Base-by-base conservation (phyloP, 495 filamentous ascomycete species). In the Pseudoneurospora amorphoporcata region DNA sequence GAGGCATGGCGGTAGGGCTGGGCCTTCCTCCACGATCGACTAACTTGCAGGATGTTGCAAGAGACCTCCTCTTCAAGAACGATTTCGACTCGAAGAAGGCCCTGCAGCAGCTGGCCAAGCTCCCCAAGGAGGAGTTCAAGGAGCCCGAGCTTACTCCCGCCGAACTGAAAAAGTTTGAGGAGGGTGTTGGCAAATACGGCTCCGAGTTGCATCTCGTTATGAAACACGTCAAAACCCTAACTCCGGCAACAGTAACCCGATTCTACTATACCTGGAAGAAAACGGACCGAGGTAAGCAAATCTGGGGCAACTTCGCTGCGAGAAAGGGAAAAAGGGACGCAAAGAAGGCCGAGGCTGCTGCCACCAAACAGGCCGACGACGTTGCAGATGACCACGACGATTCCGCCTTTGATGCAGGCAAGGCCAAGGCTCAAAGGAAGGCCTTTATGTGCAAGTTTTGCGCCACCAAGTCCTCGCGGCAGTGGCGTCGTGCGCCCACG, bases 181-280 rank as follows among this genome's bases (percentile, higher is more conserved):
- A 99, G 76, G 95, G 88, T 14, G 94, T 99, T 12, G 85, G 89
- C 9, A 97, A 94, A 76, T 96, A 89, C 76, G 96, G 95, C 42
- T 98, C 95, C 0, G 95, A 99, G 81, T 88, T 94, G 76, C 89
- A 93, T 72, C 87, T 86, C 73, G 89, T 98, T 68, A 93, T 90
- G 61, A 91, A 91, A 76, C 92, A 97, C 79, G 91, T 97, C 76
- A 94, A 92, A 79, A 92, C 92, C 0, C 87, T 93, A 39, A 88
- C 87, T 47, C 87, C 93, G 73, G 89, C 88, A 40, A 88, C 92
- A 68, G 91, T 98, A 72, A 92, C 95, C 38, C 90, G 95, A 12
- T 97, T 92, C 73, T 99, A 98, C 79, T 98, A 98, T 80, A 92
- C 92, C 76, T 99, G 96, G 96, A 99, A 99, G 85, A 98, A 98